phyloP scores from a whole-genome alignment of 805 yeast genomes.

The Starmera pachycereana region DNA sequence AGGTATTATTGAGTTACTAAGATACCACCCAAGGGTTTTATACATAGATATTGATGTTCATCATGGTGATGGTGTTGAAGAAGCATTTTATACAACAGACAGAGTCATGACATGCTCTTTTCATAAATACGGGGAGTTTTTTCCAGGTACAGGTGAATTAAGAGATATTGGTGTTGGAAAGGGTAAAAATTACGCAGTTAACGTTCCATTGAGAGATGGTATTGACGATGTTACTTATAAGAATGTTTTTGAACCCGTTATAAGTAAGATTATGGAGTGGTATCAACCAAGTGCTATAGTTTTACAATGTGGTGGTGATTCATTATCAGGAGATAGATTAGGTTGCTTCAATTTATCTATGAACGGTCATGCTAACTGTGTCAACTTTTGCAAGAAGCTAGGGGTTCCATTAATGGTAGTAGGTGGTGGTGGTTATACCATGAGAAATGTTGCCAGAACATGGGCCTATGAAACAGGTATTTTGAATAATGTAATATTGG shows the following conservation, averaged over 20 bases:
- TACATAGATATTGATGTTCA: conserved; percentile 88
- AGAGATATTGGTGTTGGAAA: conserved; percentile 77
- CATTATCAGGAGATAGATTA: conserved; percentile 87
- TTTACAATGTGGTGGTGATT: conserved; percentile 98
- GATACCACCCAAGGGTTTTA: conserved; percentile 78
- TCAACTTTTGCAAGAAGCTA: conserved; percentile 74
- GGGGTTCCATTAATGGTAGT: conserved; percentile 86
- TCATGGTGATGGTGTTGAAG: conserved; percentile 95
- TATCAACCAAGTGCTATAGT: conserved; percentile 95
- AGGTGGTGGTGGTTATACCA: conserved; percentile 98
- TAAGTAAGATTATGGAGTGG: conserved; percentile 67
- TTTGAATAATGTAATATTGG: conserved; percentile 67
- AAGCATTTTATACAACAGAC: conserved; percentile 86
- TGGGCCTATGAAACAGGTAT: conserved; percentile 94
- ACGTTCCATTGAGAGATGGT: conserved; percentile 86
- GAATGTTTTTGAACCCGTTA: conserved; percentile 82
- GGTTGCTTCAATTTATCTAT: conserved; percentile 94
- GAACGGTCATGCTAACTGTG: conserved; percentile 94
- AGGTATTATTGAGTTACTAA: conserved; percentile 67
- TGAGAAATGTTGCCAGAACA: conserved; percentile 89
- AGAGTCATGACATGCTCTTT: conserved; percentile 85
- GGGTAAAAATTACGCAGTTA: conserved; percentile 76
- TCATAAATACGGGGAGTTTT: conserved; percentile 87
- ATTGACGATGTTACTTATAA: conserved; percentile 78
- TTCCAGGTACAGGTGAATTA: conserved; percentile 88